Conservation (phyloP, 768 basidiomycete genomes). For the Lactifluus piperatus region DNA sequence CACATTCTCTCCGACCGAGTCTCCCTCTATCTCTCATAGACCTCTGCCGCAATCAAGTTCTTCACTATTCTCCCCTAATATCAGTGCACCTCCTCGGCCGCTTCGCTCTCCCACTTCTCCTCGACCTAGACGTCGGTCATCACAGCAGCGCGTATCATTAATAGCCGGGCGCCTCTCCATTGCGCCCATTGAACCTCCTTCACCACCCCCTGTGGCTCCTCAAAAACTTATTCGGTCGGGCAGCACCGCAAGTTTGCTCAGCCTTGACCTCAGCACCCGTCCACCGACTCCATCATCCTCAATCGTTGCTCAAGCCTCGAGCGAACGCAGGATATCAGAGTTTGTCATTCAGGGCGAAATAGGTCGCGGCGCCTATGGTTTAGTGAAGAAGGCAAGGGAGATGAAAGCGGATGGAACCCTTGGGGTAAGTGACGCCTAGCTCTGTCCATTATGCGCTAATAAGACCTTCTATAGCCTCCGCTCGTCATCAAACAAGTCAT, state of each 20-base stretch:
- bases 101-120: slow-evolving; percentile 43
- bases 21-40: slow-evolving; percentile 22
- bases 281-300: slow-evolving; percentile 50
- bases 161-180: slow-evolving; percentile 77
- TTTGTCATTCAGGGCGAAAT: slow-evolving; percentile 83
- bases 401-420: slow-evolving; percentile 61
- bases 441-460: slow-evolving; percentile 10
- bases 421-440: slow-evolving; percentile 54
- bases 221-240: slow-evolving; percentile 55
- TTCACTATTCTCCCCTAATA: slow-evolving; percentile 24
- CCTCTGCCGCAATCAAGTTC: slow-evolving; percentile 23
- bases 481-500: slow-evolving; percentile 97
- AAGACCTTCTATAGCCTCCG: slow-evolving; percentile 50
- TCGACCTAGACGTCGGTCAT: slow-evolving; percentile 66
- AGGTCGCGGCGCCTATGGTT: slow-evolving; percentile 90
- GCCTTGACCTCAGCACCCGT: slow-evolving; percentile 48
- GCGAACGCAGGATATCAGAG: slow-evolving; percentile 71
- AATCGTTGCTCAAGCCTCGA: slow-evolving; percentile 35
- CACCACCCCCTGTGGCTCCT: slow-evolving; percentile 50
- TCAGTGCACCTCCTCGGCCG: slow-evolving; percentile 30
- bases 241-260: slow-evolving; percentile 57
- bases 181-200: slow-evolving; percentile 65
- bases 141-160: slow-evolving; percentile 77
- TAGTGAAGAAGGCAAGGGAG: slow-evolving; percentile 86
- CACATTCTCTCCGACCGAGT: slow-evolving; percentile 24